phyloP scores from a whole-genome alignment of 2,329 filamentous ascomycete species.

The Xylaria sp. region DNA sequence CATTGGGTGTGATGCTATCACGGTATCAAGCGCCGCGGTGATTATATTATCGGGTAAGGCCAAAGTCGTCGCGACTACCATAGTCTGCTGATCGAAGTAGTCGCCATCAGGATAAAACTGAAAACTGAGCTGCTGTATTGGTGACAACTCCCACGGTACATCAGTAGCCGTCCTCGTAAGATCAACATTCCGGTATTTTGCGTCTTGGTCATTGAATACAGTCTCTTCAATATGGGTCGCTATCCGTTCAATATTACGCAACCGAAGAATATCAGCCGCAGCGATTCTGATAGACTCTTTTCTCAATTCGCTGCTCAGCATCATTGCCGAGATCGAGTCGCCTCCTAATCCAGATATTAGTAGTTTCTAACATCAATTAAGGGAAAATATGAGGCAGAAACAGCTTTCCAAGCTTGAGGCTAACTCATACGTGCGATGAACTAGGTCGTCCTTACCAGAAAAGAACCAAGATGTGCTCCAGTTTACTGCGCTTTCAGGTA shows the following conservation, averaged over 20 bases:
- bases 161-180: conserved; percentile 2
- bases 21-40: neutral
- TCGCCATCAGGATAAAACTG: conserved; percentile 23
- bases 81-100: conserved; percentile 23
- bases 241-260: conserved; percentile 24
- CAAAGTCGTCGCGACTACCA: conserved; percentile 20
- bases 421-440: neutral
- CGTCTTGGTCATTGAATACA: conserved; percentile 3
- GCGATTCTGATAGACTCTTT: conserved; percentile 23
- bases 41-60: conserved; percentile 18
- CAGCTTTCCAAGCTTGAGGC: neutral
- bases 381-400: neutral
- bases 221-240: conserved; percentile 14
- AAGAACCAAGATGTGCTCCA: conserved; percentile 25
- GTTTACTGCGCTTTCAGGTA: conserved; percentile 14
- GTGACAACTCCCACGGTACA: conserved; percentile 20
- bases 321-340: conserved; percentile 23
- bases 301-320: conserved; percentile 20
- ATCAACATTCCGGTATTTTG: conserved; percentile 10
- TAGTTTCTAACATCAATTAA: neutral
- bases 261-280: conserved; percentile 19
- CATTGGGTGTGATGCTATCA: conserved; percentile 11
- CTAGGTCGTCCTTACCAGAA: conserved; percentile 7
- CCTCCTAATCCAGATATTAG: conserved; percentile 6
- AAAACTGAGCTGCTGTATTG: conserved; percentile 30